phyloP scores from a whole-genome alignment of 345 rosid genomes.

The Moringa oleifera region DNA sequence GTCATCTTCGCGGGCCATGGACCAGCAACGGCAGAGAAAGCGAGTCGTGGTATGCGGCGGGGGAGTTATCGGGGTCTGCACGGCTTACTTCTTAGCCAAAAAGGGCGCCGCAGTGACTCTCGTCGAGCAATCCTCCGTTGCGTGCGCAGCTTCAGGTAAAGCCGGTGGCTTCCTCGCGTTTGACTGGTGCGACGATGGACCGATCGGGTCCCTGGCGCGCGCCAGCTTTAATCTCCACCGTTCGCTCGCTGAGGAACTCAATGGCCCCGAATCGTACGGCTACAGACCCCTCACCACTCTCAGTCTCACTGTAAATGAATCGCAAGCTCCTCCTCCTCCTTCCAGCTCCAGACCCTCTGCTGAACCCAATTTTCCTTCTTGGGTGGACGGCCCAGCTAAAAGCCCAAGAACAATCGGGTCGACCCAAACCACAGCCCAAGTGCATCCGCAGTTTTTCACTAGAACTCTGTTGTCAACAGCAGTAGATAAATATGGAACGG shows the following conservation, averaged over 20 bases:
- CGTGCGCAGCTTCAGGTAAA: slow-evolving; percentile 89
- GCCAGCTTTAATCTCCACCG: slow-evolving; percentile 86
- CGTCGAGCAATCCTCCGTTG: slow-evolving; percentile 68
- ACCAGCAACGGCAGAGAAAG: slow-evolving; percentile 19
- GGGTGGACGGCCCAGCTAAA: slow-evolving; percentile 68
- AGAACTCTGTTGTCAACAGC: slow-evolving; percentile 48
- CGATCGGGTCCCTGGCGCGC: slow-evolving; percentile 56
- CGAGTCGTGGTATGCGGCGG: slow-evolving; percentile 73
- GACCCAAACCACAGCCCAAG: slow-evolving; percentile 66
- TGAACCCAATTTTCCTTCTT: slow-evolving; percentile 35
- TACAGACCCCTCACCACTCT: slow-evolving; percentile 66
- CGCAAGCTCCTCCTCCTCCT: slow-evolving; percentile 14
- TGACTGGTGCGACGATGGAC: slow-evolving; percentile 85
- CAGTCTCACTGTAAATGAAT: slow-evolving; percentile 56
- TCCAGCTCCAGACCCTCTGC: slow-evolving; percentile 12
- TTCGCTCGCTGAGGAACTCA: slow-evolving; percentile 63
- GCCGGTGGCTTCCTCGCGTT: slow-evolving; percentile 89
- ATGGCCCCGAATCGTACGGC: slow-evolving; percentile 67
- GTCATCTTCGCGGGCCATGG: slow-evolving; percentile 24
- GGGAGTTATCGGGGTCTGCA: slow-evolving; percentile 84
- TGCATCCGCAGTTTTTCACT: slow-evolving; percentile 81
- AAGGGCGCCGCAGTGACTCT: slow-evolving; percentile 66
- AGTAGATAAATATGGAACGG: slow-evolving; percentile 49
- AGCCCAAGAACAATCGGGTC: slow-evolving; percentile 53
- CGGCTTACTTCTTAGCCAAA: slow-evolving; percentile 77